These are phyloP conservation scores for Leptographium flavum DNA, from an alignment of 2,329 filamentous ascomycete species.

Conservation along the genomic window DNA sequence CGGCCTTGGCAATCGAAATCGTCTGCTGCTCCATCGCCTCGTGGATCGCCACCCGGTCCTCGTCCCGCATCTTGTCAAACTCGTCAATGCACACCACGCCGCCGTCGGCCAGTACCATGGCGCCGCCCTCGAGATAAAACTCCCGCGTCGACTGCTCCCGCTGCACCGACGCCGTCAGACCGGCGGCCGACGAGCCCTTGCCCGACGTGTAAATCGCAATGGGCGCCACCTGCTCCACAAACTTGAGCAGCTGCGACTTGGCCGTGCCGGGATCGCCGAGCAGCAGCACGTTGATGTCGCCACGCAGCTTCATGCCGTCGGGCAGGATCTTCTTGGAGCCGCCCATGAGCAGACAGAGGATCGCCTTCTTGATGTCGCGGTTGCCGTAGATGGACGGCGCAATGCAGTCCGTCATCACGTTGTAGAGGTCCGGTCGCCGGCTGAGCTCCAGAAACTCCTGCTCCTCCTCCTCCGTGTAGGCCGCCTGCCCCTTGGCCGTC, in stretches of 20 bases:
- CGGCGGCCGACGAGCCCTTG: slow-evolving; percentile 92
- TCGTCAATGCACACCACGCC: slow-evolving; percentile 98
- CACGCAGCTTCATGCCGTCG: slow-evolving; percentile 93
- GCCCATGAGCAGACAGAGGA: slow-evolving; percentile 82
- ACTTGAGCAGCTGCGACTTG: slow-evolving; percentile 93
- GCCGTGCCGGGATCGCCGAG: slow-evolving; percentile 96
- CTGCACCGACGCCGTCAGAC: slow-evolving; percentile 94
- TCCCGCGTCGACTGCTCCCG: slow-evolving; percentile 83
- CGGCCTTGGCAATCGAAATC: slow-evolving; percentile 96
- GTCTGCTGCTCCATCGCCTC: slow-evolving; percentile 99
- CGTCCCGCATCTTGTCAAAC: slow-evolving; percentile 99
- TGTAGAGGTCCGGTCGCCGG: slow-evolving; percentile 81
- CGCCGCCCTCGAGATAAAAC: slow-evolving; percentile 95
- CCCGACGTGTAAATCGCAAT: slow-evolving; percentile 98
- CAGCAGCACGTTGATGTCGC: slow-evolving; percentile 93
- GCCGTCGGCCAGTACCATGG: slow-evolving; percentile 94
- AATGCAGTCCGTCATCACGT: slow-evolving; percentile 78
- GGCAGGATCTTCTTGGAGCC: slow-evolving; percentile 96
- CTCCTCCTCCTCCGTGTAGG: slow-evolving; percentile 90
- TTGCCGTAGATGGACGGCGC: slow-evolving; percentile 97
- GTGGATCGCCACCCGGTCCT: slow-evolving; percentile 94
- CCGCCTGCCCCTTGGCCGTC: slow-evolving; percentile 67
- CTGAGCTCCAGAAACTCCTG: slow-evolving; percentile 92
- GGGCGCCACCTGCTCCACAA: slow-evolving; percentile 89
- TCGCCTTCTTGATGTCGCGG: slow-evolving; percentile 90